Evolutionary conservation across 1,139 yeast genomes (phyloP).

Genomic region (Lodderomyces theae): DNA sequence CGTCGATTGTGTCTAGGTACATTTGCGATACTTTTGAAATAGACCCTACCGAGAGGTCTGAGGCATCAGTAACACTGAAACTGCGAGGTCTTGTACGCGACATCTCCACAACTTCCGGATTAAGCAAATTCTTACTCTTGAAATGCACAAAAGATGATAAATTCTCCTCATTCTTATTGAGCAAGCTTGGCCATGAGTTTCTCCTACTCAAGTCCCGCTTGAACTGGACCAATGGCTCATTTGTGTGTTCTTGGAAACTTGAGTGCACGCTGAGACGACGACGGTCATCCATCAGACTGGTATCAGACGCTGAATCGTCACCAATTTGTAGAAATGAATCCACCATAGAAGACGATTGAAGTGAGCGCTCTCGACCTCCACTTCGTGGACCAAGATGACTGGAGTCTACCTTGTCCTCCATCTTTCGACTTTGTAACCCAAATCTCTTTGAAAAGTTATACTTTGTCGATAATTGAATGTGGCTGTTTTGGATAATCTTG

Average conservation of each 20-base stretch:
- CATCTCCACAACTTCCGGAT: slow-evolving; percentile 4
- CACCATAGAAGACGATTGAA: slow-evolving; percentile 16
- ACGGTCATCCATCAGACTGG: slow-evolving; percentile 6
- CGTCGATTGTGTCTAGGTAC: slow-evolving; percentile 24
- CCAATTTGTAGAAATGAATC: slow-evolving; percentile 24
- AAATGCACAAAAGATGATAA: slow-evolving; percentile 26
- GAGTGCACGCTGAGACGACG: slow-evolving; percentile 5
- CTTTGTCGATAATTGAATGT: slow-evolving; percentile 11
- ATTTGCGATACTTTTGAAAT: slow-evolving; percentile 24
- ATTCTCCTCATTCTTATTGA: slow-evolving; percentile 13
- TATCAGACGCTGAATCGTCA: slow-evolving; percentile 13
- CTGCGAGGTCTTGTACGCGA: slow-evolving; percentile 19
- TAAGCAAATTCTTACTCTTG: slow-evolving; percentile 5
- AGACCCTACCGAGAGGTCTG: slow-evolving; percentile 17
- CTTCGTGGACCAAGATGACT: slow-evolving; percentile 6
- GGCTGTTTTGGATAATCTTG: slow-evolving; percentile 28
- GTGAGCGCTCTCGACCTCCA: slow-evolving; percentile 7
- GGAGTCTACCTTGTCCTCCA: slow-evolving; percentile 4
- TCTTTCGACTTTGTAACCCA: slow-evolving; percentile 28
- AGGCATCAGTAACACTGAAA: slow-evolving; percentile 43
- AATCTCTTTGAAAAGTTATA: slow-evolving; percentile 33
- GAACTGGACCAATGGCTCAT: slow-evolving; percentile 16
- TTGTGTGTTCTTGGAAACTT: slow-evolving; percentile 1
- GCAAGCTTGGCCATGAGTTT: slow-evolving; percentile 41
- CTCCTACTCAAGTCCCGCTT: slow-evolving; percentile 37